Evolutionary conservation across 345 rosid species (phyloP), one percentile per base, ranked within the genome.

Genomic region (Lagerstroemia speciosa): DNA sequence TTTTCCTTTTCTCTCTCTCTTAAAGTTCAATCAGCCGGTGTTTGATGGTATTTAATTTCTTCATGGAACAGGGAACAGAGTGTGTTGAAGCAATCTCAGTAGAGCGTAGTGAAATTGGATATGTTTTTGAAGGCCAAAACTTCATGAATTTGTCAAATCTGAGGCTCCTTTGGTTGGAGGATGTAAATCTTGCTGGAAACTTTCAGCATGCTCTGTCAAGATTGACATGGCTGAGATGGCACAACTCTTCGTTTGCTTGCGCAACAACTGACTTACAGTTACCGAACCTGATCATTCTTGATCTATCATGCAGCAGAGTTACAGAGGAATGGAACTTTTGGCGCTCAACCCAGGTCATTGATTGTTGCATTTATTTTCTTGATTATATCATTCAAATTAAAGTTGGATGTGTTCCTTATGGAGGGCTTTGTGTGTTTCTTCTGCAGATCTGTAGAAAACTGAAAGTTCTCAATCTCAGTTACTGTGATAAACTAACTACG

Each of bases 401-500:
- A 48, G 0, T 4, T 15, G 12, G 1, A 8, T 20, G 4, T 15
- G n/a, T n/a, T n/a, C n/a, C n/a, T n/a, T n/a, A n/a, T n/a, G n/a
- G n/a, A n/a, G n/a, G n/a, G n/a, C n/a, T n/a, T n/a, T n/a, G n/a
- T n/a, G n/a, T n/a, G n/a, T n/a, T n/a, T n/a, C n/a, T 61, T 27
- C 22, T 48, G 27, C 60, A 67, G 69, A 31, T 14, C 40, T 60
- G 61, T n/a, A 29, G 11, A 22, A 46, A 67, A 24, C 60, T 67
- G 61, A 50, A 67, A 20, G 69, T 67, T 46, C 60, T 67, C 8
- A 27, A 43, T 20, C 69, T 67, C 37, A 46, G 16, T 19, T 14
- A 24, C 10, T 67, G 69, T 61, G 31, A 17, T 27, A 17, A 12
- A 10, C 31, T 67, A 14, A 67, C 60, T 2, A 67, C 22, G 30